These are phyloP conservation scores for Heterococcus sp. DNA, from an alignment of 108 stramenopile species.

Conservation along the genomic window DNA sequence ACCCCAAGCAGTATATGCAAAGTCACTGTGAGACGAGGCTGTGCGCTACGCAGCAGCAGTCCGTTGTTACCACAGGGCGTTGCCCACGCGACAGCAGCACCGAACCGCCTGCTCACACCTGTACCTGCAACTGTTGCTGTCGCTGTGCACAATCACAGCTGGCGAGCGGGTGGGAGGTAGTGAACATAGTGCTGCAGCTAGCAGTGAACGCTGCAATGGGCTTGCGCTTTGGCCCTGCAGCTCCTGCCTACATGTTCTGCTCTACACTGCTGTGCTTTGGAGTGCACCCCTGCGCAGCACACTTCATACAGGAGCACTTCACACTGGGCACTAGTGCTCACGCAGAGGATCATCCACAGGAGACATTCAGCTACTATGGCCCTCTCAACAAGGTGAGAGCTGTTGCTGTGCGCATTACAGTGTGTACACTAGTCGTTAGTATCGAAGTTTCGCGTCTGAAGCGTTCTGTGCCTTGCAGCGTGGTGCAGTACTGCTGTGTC, in stretches of 20 bases:
- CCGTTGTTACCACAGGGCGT: no score
- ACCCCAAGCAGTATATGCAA: no score
- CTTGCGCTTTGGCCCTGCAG: conserved; percentile 63
- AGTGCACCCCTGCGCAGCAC: conserved; percentile 89
- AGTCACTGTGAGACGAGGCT: no score
- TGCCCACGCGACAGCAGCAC: neutral
- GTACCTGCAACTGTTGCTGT: neutral
- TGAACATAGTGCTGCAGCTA: conserved; percentile 63
- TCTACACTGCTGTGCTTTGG: conserved; percentile 77
- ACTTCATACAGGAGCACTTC: conserved; percentile 93
- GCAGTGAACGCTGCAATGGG: conserved; percentile 65
- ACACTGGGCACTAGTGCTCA: conserved; percentile 63
- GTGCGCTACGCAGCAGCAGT: no score
- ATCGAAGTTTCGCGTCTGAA: no score
- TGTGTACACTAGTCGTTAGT: no score
- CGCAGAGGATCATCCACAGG: conserved; percentile 46
- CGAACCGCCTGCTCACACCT: neutral
- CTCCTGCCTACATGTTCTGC: conserved; percentile 70
- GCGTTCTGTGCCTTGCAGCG: no score
- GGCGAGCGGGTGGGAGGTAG: conserved; percentile 57
- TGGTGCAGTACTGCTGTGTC: no score
- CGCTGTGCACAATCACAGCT: conserved; percentile 28
- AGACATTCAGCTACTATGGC: conserved; percentile 87
- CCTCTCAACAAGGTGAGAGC: conserved; percentile 78
- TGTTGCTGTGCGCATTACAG: no score